phyloP scores from a whole-genome alignment of 768 basidiomycete species.

The Gyrodon lividus region DNA sequence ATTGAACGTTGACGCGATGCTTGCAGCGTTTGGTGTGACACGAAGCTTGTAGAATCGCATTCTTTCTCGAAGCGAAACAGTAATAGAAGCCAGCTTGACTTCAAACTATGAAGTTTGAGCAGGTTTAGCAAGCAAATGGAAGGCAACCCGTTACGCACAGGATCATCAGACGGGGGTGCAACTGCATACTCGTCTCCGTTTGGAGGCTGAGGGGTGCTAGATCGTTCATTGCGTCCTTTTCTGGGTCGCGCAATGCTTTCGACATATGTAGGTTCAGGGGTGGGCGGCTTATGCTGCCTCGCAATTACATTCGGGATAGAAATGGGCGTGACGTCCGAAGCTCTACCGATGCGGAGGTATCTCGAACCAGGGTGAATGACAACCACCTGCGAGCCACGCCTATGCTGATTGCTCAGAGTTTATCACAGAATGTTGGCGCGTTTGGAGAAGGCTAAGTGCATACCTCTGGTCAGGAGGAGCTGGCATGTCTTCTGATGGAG shows the following conservation, averaged over 20 bases:
- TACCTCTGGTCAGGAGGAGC: slow-evolving; percentile 49
- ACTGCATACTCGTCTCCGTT: slow-evolving; percentile 54
- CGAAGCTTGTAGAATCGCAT: slow-evolving; percentile 86
- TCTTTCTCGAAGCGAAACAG: slow-evolving; percentile 70
- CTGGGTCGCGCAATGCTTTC: slow-evolving; percentile 58
- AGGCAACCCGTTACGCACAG: slow-evolving; percentile 41
- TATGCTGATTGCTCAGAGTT: slow-evolving; percentile 36
- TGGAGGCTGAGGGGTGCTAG: slow-evolving; percentile 20
- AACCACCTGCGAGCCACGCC: slow-evolving; percentile 76
- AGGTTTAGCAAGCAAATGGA: not conserved
- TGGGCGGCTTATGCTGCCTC: slow-evolving; percentile 50
- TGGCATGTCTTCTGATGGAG: slow-evolving; percentile 38
- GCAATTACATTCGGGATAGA: slow-evolving; percentile 72
- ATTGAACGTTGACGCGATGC: slow-evolving; percentile 76
- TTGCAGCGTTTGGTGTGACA: slow-evolving; percentile 67
- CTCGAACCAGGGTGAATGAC: slow-evolving; percentile 82
- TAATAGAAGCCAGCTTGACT: slow-evolving; percentile 69
- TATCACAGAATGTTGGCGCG: slow-evolving; percentile 16
- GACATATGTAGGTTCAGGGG: slow-evolving; percentile 43
- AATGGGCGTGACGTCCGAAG: slow-evolving; percentile 73
- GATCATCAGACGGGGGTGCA: slow-evolving; percentile 52
- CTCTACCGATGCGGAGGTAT: slow-evolving; percentile 69
- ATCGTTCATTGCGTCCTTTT: slow-evolving; percentile 28
- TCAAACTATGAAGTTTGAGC: slow-evolving; percentile 54
- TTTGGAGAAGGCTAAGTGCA: slow-evolving; percentile 5